Evolutionary conservation across 225 moss, liverwort and hornwort species (phyloP), one percentile per base, ranked within the genome.

Genomic region (Bryoerythrophyllum caledonicum): DNA sequence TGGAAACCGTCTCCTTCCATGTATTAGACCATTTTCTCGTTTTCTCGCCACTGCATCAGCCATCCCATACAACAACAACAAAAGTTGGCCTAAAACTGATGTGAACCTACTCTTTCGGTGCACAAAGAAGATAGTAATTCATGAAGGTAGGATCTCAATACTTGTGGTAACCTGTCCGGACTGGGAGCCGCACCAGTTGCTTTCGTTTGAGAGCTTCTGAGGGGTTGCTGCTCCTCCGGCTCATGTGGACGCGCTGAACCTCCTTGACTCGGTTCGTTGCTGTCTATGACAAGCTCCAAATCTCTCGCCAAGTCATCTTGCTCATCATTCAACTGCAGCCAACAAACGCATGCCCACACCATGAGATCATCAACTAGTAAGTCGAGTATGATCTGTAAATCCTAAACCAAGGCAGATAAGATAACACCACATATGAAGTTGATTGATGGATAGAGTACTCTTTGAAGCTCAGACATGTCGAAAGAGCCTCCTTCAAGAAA

Each of bases 1-100:
- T 94, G 75, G 90, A 80, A 9, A 96, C 85, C 16, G 90, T 92
- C 64, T 88, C 85, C 83, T 92, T 96, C 96, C 96, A 96, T 41
- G 86, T 83, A 60, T 90, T 91, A 6, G 94, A 91, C 96, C 96
- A 96, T 64, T 92, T 86, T 23, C 87, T 79, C 68, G 78, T 49
- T 65, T 69, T 83, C 14, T 40, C 79, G 55, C 74, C 57, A 71
- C 82, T 81, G 79, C 79, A 79, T 3, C 63, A 79, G 5, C 63
- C 76, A 88, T 76, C 59, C 38, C 76, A 81, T 48, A 81, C 9
- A 23, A 23, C 32, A 70, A n/a, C n/a, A n/a, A n/a, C n/a, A n/a
- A n/a, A n/a, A 71, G 61, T 81, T 60, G 49, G 37, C 52, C 41
- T 71, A 75, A 72, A 75, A 68, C 19, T 72, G 10, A 68, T 40